Conservation (phyloP, 1,139 yeast species). For the Chernovozyma sophiae-reginae region DNA sequence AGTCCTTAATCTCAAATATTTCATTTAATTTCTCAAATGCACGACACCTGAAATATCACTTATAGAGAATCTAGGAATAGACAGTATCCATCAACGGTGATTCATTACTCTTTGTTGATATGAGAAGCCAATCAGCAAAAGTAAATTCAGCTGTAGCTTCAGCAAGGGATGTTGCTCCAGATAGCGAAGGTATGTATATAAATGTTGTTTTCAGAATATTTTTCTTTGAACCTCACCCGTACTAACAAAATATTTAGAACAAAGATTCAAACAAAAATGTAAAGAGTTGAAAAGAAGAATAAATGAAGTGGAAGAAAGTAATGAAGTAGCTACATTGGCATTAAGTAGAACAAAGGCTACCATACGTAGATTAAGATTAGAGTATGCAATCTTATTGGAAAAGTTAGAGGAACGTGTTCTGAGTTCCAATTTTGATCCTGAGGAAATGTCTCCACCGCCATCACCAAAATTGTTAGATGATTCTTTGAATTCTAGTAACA, state of each 20-base stretch:
- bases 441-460: slow-evolving; percentile 44
- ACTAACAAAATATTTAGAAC: slow-evolving; percentile 27
- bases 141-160: slow-evolving; percentile 2
- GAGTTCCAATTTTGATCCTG: slow-evolving; percentile 29
- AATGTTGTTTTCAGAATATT: too few species aligned
- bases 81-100: too few species aligned
- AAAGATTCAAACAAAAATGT: slow-evolving; percentile 56
- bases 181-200: slow-evolving; percentile 42
- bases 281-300: slow-evolving; percentile 70
- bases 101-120: background rate
- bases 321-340: slow-evolving; percentile 74
- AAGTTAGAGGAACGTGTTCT: slow-evolving; percentile 61
- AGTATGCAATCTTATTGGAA: slow-evolving; percentile 76
- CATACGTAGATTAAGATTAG: slow-evolving; percentile 75
- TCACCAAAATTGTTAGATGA: slow-evolving; percentile 35
- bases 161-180: slow-evolving; percentile 32
- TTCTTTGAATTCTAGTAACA: slow-evolving; percentile 17
- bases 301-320: slow-evolving; percentile 70
- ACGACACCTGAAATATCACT: too few species aligned
- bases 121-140: slow-evolving; percentile 4
- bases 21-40: too few species aligned
- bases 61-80: too few species aligned
- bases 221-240: background rate
- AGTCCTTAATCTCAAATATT: too few species aligned
- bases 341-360: slow-evolving; percentile 75